phyloP scores from a whole-genome alignment of 169 alveolate species.

The Cryptosporidium sp. region DNA sequence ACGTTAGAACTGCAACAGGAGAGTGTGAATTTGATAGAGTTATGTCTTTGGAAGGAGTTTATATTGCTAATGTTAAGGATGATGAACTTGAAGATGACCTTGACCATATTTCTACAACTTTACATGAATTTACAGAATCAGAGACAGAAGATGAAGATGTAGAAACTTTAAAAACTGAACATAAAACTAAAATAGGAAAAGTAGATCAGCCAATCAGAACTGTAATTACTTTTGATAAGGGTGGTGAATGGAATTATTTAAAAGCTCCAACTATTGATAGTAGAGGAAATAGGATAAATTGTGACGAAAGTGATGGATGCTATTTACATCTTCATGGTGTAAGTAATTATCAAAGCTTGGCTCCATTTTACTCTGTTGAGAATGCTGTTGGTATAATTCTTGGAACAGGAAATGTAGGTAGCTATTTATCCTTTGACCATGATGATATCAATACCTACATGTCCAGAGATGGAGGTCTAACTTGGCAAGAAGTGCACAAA shows the following conservation, averaged over 20 bases:
- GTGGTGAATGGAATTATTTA: conserved; percentile 96
- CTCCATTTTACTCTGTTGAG: conserved; percentile 95
- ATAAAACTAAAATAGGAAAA: conserved; percentile 79
- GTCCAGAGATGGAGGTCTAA: conserved; percentile 97
- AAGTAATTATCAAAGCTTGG: conserved; percentile 88
- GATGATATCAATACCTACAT: conserved; percentile 94
- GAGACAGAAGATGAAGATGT: conserved; percentile 76
- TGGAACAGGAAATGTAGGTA: conserved; percentile 97
- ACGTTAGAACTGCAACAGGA: conserved; percentile 91
- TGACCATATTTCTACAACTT: conserved; percentile 1
- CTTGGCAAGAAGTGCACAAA: conserved; percentile 97
- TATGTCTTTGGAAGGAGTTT: conserved; percentile 95
- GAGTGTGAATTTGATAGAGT: conserved; percentile 96
- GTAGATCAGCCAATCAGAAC: conserved; percentile 87
- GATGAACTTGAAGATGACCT: conserved; percentile 78
- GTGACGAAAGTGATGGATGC: conserved; percentile 91
- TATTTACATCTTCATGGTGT: conserved; percentile 94
- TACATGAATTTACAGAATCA: conserved; percentile 58
- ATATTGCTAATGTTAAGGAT: conserved; percentile 94
- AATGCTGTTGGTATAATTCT: conserved; percentile 97
- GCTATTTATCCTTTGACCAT: conserved; percentile 84
- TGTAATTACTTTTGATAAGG: conserved; percentile 96
- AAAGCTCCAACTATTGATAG: conserved; percentile 95
- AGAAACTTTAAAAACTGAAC: conserved; percentile 79
- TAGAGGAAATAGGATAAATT: conserved; percentile 90